Conservation (phyloP, 768 basidiomycete genomes). For the Termitomyces eurrhizus region DNA sequence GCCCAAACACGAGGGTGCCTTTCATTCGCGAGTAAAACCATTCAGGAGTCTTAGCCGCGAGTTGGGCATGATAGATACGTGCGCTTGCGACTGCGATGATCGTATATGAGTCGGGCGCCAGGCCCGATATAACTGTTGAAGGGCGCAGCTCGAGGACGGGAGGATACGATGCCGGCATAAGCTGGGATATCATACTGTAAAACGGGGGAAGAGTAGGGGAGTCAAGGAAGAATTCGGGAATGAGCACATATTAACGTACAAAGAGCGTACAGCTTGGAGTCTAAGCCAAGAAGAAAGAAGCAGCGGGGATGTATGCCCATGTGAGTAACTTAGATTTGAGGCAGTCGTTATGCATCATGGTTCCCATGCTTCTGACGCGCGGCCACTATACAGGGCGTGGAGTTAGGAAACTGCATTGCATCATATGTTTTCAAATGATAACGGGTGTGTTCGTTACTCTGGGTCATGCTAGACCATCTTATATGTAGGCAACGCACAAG, state of each 20-base stretch:
- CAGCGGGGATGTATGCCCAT: slow-evolving; percentile 9
- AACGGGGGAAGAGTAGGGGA: slow-evolving; percentile 4
- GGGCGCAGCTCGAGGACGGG: slow-evolving; percentile 12
- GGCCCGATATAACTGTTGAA: slow-evolving; percentile 13
- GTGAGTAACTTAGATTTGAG: slow-evolving; percentile 9
- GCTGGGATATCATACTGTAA: slow-evolving; percentile 16
- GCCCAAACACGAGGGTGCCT: slow-evolving; percentile 57
- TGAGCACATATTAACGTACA: slow-evolving; percentile 9
- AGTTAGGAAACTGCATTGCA: not conserved
- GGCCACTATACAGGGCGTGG: slow-evolving; percentile 2
- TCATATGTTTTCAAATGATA: not conserved
- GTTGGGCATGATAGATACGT: slow-evolving; percentile 59
- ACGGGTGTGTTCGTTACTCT: not conserved
- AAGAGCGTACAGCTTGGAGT: slow-evolving; percentile 9
- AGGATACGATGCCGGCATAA: slow-evolving; percentile 10
- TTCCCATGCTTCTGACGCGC: slow-evolving; percentile 17
- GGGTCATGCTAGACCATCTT: not conserved
- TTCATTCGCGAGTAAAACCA: slow-evolving; percentile 61
- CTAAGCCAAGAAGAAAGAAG: slow-evolving; percentile 13
- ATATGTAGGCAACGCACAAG: not conserved
- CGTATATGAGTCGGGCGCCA: slow-evolving; percentile 29
- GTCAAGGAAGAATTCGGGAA: slow-evolving; percentile 1
- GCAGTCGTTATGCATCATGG: slow-evolving; percentile 12
- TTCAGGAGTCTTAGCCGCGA: slow-evolving; percentile 38
- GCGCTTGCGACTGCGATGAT: slow-evolving; percentile 52